Conservation (phyloP, 495 filamentous ascomycete genomes). For the Xylaria bambusicola region DNA sequence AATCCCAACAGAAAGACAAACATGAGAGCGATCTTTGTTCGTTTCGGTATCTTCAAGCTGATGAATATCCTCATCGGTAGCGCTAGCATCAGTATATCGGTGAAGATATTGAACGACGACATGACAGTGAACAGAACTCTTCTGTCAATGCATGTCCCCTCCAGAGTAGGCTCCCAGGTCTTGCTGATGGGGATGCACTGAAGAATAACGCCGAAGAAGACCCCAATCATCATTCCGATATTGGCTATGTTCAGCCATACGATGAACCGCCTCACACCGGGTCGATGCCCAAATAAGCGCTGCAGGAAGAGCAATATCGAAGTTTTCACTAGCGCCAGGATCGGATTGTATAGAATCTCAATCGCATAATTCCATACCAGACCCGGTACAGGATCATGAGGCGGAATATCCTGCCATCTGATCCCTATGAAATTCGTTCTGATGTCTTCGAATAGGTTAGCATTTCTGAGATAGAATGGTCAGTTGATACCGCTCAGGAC, state of each 20-base stretch:
- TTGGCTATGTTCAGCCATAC: conserved; percentile 54
- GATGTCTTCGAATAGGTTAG: conserved; percentile 41
- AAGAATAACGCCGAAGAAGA: conserved; percentile 60
- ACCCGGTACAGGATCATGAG: conserved; percentile 40
- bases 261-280: conserved; percentile 46
- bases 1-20: conserved; percentile 54
- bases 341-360: conserved; percentile 65
- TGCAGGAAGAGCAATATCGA: conserved; percentile 62
- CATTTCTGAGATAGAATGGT: neutral
- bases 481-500: conserved; percentile 6
- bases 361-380: conserved; percentile 54
- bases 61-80: conserved; percentile 52
- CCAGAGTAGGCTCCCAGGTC: conserved; percentile 46
- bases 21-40: conserved; percentile 51
- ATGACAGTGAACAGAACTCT: conserved; percentile 48
- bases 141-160: conserved; percentile 52
- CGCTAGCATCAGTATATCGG: conserved; percentile 51
- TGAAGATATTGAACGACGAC: conserved; percentile 52
- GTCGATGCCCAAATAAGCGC: conserved; percentile 48
- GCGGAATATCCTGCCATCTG: conserved; percentile 47
- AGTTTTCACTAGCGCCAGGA: conserved; percentile 61
- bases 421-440: conserved; percentile 56
- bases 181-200: conserved; percentile 56
- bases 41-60: conserved; percentile 47
- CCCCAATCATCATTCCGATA: conserved; percentile 52